These are phyloP conservation scores for Pisolithus orientalis DNA, from an alignment of 768 basidiomycete species.

Conservation along the genomic window DNA sequence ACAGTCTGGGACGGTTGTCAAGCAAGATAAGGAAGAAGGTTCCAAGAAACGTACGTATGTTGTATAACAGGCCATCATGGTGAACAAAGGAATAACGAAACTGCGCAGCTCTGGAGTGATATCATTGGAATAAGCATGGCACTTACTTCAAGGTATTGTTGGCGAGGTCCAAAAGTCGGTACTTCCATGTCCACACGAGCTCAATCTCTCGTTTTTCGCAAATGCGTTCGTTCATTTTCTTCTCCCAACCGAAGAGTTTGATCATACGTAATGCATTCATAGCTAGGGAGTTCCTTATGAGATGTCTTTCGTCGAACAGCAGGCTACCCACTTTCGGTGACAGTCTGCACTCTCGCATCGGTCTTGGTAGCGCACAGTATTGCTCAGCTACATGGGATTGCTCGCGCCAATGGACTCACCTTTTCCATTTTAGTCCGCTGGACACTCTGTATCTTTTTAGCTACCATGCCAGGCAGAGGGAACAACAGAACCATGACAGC, in stretches of 20 bases:
- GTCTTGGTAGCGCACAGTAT: conserved; percentile 24
- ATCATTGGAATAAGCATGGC: neutral
- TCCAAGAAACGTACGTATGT: conserved; percentile 40
- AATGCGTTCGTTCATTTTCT: conserved; percentile 47
- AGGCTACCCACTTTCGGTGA: conserved; percentile 47
- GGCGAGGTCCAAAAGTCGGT: conserved; percentile 43
- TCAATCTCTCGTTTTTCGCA: conserved; percentile 56
- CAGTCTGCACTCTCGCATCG: conserved; percentile 54
- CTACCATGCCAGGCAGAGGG: conserved; percentile 54
- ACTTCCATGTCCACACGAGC: conserved; percentile 46
- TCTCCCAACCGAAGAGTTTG: conserved; percentile 68
- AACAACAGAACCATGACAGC: conserved; percentile 44
- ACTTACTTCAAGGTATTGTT: conserved; percentile 27
- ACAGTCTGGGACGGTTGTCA: conserved; percentile 6
- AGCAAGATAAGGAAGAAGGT: too few species aligned
- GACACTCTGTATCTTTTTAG: conserved; percentile 39
- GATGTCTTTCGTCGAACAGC: neutral
- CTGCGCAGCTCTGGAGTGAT: conserved; percentile 24
- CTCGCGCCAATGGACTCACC: conserved; percentile 1
- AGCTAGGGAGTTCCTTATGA: conserved; percentile 25
- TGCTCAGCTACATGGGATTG: neutral
- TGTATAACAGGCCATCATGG: conserved; percentile 61
- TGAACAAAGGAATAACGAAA: conserved; percentile 52
- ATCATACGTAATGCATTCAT: conserved; percentile 59
- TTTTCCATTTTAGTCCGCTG: conserved; percentile 49